These are phyloP conservation scores for Penicillium ochrochloron DNA, from an alignment of 495 filamentous ascomycete genomes.

Conservation along the genomic window DNA sequence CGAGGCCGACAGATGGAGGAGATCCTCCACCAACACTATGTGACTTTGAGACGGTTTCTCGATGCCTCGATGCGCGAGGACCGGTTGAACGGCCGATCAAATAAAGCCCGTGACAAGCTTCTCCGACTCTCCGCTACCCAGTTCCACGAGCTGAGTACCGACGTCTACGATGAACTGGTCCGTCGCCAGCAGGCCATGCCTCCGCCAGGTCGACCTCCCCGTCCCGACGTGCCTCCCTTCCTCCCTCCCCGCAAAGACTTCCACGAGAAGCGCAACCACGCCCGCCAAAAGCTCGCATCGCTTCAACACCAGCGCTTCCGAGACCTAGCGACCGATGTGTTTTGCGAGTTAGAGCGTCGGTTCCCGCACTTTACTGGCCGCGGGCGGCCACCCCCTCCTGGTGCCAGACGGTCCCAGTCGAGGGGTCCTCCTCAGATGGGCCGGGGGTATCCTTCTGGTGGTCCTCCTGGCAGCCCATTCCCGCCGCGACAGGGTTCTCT, in stretches of 20 bases:
- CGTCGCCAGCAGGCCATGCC: conserved; percentile 74
- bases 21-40: conserved; percentile 78
- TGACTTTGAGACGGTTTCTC: conserved; percentile 77
- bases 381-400: conserved; percentile 42
- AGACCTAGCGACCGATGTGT: conserved; percentile 94
- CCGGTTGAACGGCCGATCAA: conserved; percentile 71
- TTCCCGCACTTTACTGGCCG: conserved; percentile 80
- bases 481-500: conserved; percentile 53
- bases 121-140: conserved; percentile 86
- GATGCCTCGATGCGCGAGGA: conserved; percentile 71
- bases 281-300: conserved; percentile 88
- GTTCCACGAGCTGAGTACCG: conserved; percentile 95
- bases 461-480: conserved; percentile 44
- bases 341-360: conserved; percentile 87
- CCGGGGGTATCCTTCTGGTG: conserved; percentile 48
- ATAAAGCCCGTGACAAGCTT: conserved; percentile 91
- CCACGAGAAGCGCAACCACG: conserved; percentile 96
- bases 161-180: conserved; percentile 94
- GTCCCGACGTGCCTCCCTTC: conserved; percentile 64
- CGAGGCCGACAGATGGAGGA: conserved; percentile 66
- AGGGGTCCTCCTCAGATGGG: conserved; percentile 46
- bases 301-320: conserved; percentile 82
- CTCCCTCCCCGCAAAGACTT: conserved; percentile 83
- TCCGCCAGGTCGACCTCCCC: conserved; percentile 57
- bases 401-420: conserved; percentile 46